Evolutionary conservation across 2,329 filamentous ascomycete genomes (phyloP).

Genomic region (Colletotrichum sp.): DNA sequence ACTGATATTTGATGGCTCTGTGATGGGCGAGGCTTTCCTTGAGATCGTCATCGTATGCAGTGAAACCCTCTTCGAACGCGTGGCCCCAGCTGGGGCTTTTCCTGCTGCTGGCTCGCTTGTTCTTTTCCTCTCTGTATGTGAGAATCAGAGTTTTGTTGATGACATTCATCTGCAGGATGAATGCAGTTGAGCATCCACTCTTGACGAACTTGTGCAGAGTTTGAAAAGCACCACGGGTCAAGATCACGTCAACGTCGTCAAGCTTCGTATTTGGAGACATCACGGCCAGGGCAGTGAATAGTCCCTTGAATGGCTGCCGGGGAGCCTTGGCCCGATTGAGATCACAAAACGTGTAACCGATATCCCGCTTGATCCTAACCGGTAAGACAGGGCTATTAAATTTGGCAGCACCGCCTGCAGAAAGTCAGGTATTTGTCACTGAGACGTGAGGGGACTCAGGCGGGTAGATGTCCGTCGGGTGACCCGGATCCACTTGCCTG

Average conservation of each 20-base stretch:
- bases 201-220: neutral
- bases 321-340: neutral
- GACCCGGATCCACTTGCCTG: neutral
- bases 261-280: neutral
- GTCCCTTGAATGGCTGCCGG: neutral
- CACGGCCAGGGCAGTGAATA: neutral
- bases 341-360: neutral
- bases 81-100: neutral
- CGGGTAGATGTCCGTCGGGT: neutral
- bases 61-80: neutral
- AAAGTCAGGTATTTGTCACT: neutral
- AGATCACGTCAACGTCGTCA: neutral
- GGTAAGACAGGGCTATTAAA: neutral
- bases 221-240: neutral
- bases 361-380: neutral
- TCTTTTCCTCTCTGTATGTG: neutral
- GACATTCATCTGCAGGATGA: neutral
- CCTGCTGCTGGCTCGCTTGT: neutral
- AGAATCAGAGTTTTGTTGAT: neutral
- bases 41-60: neutral
- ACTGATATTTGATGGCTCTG: conserved; percentile 47
- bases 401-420: neutral
- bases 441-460: neutral
- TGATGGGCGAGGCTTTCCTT: conserved; percentile 47
- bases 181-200: neutral